phyloP scores from a whole-genome alignment of 768 basidiomycete species.

The Pleurotus pulmonarius region DNA sequence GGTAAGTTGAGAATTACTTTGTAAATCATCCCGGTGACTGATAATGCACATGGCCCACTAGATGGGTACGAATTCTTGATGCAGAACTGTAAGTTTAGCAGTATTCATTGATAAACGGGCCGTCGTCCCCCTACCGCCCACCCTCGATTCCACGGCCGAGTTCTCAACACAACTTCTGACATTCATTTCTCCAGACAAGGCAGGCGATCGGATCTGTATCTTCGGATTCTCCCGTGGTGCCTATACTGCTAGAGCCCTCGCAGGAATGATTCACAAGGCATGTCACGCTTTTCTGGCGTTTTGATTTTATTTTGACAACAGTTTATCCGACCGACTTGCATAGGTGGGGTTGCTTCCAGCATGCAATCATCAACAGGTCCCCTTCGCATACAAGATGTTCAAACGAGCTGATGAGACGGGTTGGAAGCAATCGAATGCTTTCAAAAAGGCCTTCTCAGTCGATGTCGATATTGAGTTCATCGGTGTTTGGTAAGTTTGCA shows the following conservation, averaged over 20 bases:
- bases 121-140: background rate
- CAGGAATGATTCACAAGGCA: conserved; percentile 54
- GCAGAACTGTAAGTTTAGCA: conserved; percentile 42
- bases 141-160: no score
- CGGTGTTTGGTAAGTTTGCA: conserved; percentile 37
- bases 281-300: background rate
- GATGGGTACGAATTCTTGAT: conserved; percentile 58
- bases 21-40: background rate
- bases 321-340: background rate
- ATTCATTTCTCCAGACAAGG: conserved; percentile 25
- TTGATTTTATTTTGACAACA: no score
- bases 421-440: conserved; percentile 41
- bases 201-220: conserved; percentile 54
- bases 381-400: conserved; percentile 59
- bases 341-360: conserved; percentile 31
- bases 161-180: background rate
- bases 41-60: conserved; percentile 11
- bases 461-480: conserved; percentile 47
- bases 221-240: conserved; percentile 68
- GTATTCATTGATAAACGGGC: background rate
- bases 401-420: conserved; percentile 33
- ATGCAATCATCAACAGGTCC: conserved; percentile 46
- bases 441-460: conserved; percentile 47
- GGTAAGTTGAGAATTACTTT: conserved; percentile 19
- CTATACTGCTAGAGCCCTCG: conserved; percentile 49